Base-by-base conservation (phyloP, 345 rosid genomes). In the Gossypium bickii region DNA sequence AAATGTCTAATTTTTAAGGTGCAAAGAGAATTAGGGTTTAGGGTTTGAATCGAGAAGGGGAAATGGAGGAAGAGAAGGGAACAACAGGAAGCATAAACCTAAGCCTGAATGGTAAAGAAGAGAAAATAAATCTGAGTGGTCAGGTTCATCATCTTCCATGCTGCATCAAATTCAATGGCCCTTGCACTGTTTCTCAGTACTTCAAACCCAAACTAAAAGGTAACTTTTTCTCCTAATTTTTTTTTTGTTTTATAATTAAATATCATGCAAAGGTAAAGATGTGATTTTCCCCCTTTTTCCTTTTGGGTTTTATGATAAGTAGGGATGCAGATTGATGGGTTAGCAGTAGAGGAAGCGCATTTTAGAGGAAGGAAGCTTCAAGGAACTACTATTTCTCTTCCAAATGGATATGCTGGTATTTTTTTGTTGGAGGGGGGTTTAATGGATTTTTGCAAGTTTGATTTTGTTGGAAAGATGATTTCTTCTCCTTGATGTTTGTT, bases 331-430 rank as follows among this genome's bases (percentile, higher is more conserved):
- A 78, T 80, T 65, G 97, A 92, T 72, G 97, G 90, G 59, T 77
- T 91, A 51, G 76, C 43, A 57, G 82, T 82, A 2, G 87, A 92
- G 81, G 94, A 94, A 87, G 90, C 95, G 7, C 79, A 86, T 86
- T 94, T 92, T 82, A 85, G 98, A 82, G 97, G 98, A 70, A 89
- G 97, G 83, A 89, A 84, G 79, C 71, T 94, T 84, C 88, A 80
- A 2, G 98, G 98, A 63, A 81, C 89, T 34, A 87, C 88, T 22
- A 17, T 92, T 78, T 78, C 89, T 34, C 79, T 92, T 63, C 97
- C 95, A 34, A 67, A 64, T 69, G 93, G 90, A 64, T 92, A 87
- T 73, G 89, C 92, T 58, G 98, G 98, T 92, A 87, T 67, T 22
- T 24, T 38, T 76, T 27, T 45, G 15, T 25, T 62, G 41, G 41